phyloP scores from a whole-genome alignment of 1,284 basidiomycete genomes.

The Coniferiporia weirii region DNA sequence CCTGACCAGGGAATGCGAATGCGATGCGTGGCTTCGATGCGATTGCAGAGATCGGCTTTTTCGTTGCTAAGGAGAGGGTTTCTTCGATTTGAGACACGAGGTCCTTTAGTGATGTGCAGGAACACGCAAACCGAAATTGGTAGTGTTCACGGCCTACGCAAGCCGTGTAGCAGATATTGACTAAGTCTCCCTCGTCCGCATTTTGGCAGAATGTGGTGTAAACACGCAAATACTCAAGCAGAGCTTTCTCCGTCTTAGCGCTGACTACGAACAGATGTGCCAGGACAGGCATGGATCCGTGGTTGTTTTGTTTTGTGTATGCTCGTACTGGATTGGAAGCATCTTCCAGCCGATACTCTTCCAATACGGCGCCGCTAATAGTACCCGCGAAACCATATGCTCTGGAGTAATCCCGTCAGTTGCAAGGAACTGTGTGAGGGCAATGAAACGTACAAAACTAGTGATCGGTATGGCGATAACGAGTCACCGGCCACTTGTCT shows the following conservation, averaged over 20 bases:
- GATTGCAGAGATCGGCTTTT: constrained; percentile 10
- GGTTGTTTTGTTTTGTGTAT: not conserved
- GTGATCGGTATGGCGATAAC: constrained; percentile 18
- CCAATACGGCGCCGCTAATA: constrained; percentile 30
- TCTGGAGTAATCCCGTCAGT: constrained; percentile 18
- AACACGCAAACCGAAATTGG: constrained; percentile 31
- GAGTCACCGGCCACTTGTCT: not conserved
- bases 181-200: constrained; percentile 26
- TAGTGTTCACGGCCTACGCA: constrained; percentile 34
- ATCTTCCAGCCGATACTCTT: constrained; percentile 20
- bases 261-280: constrained; percentile 30
- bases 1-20: constrained; percentile 34
- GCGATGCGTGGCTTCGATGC: constrained; percentile 20
- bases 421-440: not conserved
- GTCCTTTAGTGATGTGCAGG: constrained; percentile 28
- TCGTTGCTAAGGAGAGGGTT: constrained; percentile 13
- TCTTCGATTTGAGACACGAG: constrained; percentile 28
- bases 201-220: constrained; percentile 29
- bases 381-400: constrained; percentile 35
- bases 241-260: constrained; percentile 29
- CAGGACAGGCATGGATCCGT: not conserved
- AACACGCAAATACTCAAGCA: constrained; percentile 26
- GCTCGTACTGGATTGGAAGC: not conserved
- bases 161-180: constrained; percentile 31
- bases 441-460: constrained; percentile 19